phyloP scores from a whole-genome alignment of 371 early-diverging fungal genomes.

The Mucor lusitanicus region DNA sequence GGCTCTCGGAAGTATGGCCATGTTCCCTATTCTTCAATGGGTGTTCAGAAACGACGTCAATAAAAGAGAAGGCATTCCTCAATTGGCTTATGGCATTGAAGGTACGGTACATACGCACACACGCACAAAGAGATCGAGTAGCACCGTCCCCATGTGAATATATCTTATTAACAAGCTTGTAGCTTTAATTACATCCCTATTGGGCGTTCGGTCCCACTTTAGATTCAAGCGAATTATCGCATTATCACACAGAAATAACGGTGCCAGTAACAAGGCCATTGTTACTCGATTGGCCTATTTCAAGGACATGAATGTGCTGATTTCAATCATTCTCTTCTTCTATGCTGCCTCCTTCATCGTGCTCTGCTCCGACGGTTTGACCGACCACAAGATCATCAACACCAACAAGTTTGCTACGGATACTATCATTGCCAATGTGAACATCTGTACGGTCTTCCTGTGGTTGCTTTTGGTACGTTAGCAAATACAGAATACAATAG shows the following conservation, averaged over 20 bases:
- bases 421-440: constrained; percentile 39
- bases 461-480: constrained; percentile 25
- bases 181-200: constrained; percentile 20
- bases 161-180: not conserved
- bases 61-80: constrained; percentile 37
- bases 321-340: constrained; percentile 28
- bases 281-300: constrained; percentile 34
- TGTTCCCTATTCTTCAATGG: constrained; percentile 45
- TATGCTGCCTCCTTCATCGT: constrained; percentile 40
- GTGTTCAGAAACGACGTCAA: constrained; percentile 24
- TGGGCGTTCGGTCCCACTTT: constrained; percentile 40
- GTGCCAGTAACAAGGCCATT: constrained; percentile 9
- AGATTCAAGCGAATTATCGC: constrained; percentile 33
- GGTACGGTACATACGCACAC: constrained; percentile 13
- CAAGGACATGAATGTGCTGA: constrained; percentile 46
- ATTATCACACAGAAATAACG: constrained; percentile 14
- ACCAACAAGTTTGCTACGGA: constrained; percentile 47
- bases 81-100: constrained; percentile 39
- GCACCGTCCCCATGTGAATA: constrained; percentile 4
- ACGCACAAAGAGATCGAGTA: not conserved
- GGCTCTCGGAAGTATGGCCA: constrained; percentile 32
- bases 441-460: constrained; percentile 31
- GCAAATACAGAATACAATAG: not conserved
- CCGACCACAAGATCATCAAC: constrained; percentile 26
- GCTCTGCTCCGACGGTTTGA: constrained; percentile 48